Conservation (phyloP, 1,284 basidiomycete species). For the Gastroboletus turbinatus region DNA sequence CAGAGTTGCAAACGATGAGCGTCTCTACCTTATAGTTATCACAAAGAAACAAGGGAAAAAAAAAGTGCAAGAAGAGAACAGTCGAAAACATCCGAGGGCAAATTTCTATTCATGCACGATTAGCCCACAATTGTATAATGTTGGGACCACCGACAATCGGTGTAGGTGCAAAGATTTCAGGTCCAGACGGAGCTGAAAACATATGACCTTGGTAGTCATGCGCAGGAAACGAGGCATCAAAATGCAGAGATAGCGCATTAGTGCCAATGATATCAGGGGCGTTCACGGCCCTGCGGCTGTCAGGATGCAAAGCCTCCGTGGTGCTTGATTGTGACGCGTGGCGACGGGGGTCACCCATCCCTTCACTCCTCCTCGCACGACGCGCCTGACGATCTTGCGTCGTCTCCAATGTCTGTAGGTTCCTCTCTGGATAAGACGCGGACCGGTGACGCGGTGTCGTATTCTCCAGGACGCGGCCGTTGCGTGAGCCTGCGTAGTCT, state of each 20-base stretch:
- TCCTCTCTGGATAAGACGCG: conserved; percentile 18
- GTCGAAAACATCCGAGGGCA: neutral
- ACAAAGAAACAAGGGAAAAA: neutral
- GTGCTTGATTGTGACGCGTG: conserved; percentile 21
- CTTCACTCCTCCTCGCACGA: conserved; percentile 26
- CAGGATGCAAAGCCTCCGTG: conserved; percentile 24
- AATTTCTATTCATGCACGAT: conserved; percentile 29
- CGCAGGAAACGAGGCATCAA: conserved; percentile 35
- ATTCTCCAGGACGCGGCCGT: conserved; percentile 8
- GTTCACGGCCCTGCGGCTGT: conserved; percentile 14
- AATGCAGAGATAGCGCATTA: conserved; percentile 36
- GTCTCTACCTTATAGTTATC: conserved; percentile 17
- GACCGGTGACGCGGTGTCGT: conserved; percentile 20
- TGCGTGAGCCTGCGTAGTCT: conserved; percentile 15
- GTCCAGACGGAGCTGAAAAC: conserved; percentile 26
- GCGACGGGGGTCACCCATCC: conserved; percentile 10
- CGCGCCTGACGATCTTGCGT: conserved; percentile 18
- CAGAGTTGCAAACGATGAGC: conserved; percentile 6
- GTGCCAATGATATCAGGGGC: conserved; percentile 25
- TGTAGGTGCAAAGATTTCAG: conserved; percentile 34
- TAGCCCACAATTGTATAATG: conserved; percentile 34
- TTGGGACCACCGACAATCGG: conserved; percentile 35
- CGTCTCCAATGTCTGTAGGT: conserved; percentile 8
- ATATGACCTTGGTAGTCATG: conserved; percentile 22
- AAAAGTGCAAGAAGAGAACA: neutral